phyloP scores from a whole-genome alignment of 345 rosid genomes.

The Eucalyptus lansdowneana region DNA sequence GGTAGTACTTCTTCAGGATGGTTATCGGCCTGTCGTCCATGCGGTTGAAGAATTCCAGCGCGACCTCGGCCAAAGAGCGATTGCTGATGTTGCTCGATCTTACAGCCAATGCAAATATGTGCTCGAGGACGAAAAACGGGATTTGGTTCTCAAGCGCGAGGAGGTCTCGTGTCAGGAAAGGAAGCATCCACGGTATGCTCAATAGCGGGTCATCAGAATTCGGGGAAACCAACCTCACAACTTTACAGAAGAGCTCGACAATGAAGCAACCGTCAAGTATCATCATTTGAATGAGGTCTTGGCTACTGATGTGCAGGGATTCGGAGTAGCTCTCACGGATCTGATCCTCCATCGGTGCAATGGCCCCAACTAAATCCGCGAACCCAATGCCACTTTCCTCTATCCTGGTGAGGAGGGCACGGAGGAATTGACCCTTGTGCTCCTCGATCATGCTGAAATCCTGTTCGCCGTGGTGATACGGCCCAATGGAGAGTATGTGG shows the following conservation, averaged over 20 bases:
- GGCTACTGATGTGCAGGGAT: constrained; percentile 8
- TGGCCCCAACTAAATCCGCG: constrained; percentile 21
- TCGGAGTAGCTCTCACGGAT: constrained; percentile 67
- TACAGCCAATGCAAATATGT: constrained; percentile 26
- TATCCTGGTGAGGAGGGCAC: constrained; percentile 22
- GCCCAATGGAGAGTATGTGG: constrained; percentile 59
- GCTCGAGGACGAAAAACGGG: constrained; percentile 53
- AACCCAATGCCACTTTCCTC: not conserved
- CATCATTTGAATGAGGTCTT: constrained; percentile 49
- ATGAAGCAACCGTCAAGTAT: constrained; percentile 61
- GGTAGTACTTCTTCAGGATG: constrained; percentile 1
- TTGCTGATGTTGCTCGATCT: not conserved
- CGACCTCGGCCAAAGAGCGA: constrained; percentile 23
- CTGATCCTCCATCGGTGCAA: constrained; percentile 16
- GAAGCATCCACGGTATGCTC: constrained; percentile 56
- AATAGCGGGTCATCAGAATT: constrained; percentile 48
- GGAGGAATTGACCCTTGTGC: constrained; percentile 63
- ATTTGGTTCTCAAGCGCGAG: constrained; percentile 47
- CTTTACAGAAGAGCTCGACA: constrained; percentile 50
- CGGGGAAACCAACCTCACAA: constrained; percentile 7
- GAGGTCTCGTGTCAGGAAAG: constrained; percentile 57
- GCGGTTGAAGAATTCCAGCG: constrained; percentile 51
- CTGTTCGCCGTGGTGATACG: constrained; percentile 38
- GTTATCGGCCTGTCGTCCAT: constrained; percentile 16
- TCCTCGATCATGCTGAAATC: constrained; percentile 56